Conservation (phyloP, 1,284 basidiomycete genomes). For the Trichosporon sp. region DNA sequence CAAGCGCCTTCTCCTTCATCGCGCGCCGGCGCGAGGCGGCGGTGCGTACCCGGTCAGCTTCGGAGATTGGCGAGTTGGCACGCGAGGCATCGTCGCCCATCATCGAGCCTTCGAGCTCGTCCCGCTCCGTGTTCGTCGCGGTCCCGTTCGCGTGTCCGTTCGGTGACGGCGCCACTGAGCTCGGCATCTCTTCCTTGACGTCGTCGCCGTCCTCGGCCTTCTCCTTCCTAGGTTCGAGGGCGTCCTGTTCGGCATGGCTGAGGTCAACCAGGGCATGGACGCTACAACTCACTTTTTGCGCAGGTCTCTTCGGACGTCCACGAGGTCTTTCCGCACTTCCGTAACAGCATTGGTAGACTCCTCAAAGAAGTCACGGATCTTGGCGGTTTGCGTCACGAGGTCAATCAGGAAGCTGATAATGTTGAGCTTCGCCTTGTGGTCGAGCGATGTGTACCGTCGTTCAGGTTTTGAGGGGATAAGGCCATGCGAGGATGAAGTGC, state of each 20-base stretch:
- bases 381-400: conserved; percentile 83
- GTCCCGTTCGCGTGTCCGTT: conserved; percentile 38
- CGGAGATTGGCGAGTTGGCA: conserved; percentile 22
- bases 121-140: conserved; percentile 39
- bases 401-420: conserved; percentile 88
- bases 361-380: conserved; percentile 85
- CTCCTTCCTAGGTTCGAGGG: conserved; percentile 52
- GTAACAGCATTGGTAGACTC: conserved; percentile 85
- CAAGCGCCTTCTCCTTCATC: conserved; percentile 52
- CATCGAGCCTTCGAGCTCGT: conserved; percentile 49
- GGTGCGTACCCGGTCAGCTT: conserved; percentile 20
- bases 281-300: conserved; percentile 72
- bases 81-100: conserved; percentile 27
- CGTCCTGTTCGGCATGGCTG: conserved; percentile 55
- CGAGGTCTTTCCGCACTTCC: conserved; percentile 89
- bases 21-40: conserved; percentile 47
- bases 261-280: background rate
- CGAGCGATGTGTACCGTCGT: conserved; percentile 72
- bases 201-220: conserved; percentile 64
- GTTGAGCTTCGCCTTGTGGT: conserved; percentile 76
- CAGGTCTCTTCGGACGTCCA: conserved; percentile 85
- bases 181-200: conserved; percentile 35
- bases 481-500: conserved; percentile 51
- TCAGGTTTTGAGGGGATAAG: conserved; percentile 58
- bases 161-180: conserved; percentile 35